phyloP scores from a whole-genome alignment of 371 early-diverging fungal genomes.

The Mucor lusitanicus region DNA sequence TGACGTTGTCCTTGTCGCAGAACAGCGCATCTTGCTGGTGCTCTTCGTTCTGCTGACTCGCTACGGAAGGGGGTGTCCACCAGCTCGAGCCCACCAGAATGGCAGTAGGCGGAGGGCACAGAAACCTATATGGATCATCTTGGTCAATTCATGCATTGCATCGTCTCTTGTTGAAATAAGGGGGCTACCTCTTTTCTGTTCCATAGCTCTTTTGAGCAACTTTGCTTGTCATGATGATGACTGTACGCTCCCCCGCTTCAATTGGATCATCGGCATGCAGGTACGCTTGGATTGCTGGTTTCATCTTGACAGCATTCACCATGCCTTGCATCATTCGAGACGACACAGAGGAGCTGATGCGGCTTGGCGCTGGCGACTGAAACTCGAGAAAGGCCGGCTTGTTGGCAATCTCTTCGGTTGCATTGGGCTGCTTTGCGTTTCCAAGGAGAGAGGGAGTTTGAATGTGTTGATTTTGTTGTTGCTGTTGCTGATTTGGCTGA shows the following conservation, averaged over 20 bases:
- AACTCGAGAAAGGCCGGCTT: conserved; percentile 7
- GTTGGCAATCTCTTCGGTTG: conserved; percentile 1
- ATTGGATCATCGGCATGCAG: conserved; percentile 20
- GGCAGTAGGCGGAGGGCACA: conserved; percentile 83
- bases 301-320: conserved; percentile 29
- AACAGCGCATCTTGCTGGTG: conserved; percentile 8
- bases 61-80: conserved; percentile 45
- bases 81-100: conserved; percentile 72
- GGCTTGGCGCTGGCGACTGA: conserved; percentile 15
- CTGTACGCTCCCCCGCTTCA: conserved; percentile 65
- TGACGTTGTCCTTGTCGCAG: conserved; percentile 8
- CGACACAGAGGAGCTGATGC: conserved; percentile 10
- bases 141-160: conserved; percentile 31
- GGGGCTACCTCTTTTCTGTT: conserved; percentile 64
- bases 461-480: neutral
- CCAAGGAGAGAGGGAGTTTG: conserved; percentile 13
- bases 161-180: neutral
- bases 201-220: conserved; percentile 83
- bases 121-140: conserved; percentile 40
- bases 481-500: neutral
- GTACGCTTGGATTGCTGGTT: conserved; percentile 49
- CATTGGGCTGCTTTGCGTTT: neutral
- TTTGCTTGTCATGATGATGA: conserved; percentile 71
- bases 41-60: conserved; percentile 10
- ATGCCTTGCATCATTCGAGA: conserved; percentile 32